These are phyloP conservation scores for Lomentospora prolificans DNA, from an alignment of 2,329 filamentous ascomycete species.

Conservation along the genomic window DNA sequence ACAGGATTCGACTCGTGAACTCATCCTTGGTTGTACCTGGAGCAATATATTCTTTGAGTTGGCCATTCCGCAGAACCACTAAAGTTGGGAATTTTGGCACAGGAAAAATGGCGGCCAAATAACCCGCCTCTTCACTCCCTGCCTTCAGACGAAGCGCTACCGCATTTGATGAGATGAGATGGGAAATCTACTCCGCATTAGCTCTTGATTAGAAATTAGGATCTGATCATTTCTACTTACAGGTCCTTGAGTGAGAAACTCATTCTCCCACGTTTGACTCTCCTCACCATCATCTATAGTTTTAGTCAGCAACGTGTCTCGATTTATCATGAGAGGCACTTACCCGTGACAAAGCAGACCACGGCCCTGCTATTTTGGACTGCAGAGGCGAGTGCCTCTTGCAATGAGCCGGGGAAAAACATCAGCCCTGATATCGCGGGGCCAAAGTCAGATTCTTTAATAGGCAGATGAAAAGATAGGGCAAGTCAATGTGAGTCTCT, in stretches of 20 bases:
- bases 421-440: slow-evolving; percentile 32
- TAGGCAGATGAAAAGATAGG: not conserved
- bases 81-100: slow-evolving; percentile 70
- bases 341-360: slow-evolving; percentile 75
- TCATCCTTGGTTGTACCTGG: slow-evolving; percentile 54
- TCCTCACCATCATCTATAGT: slow-evolving; percentile 55
- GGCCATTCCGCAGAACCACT: slow-evolving; percentile 69
- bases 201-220: not conserved
- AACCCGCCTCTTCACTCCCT: slow-evolving; percentile 71
- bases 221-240: slow-evolving; percentile 27
- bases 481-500: not conserved
- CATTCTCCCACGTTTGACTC: slow-evolving; percentile 63
- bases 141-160: slow-evolving; percentile 61
- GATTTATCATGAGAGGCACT: slow-evolving; percentile 12
- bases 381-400: slow-evolving; percentile 69
- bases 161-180: slow-evolving; percentile 49
- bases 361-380: slow-evolving; percentile 69
- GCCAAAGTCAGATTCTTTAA: not conserved
- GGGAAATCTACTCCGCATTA: slow-evolving; percentile 35
- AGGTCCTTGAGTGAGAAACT: slow-evolving; percentile 49
- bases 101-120: slow-evolving; percentile 73
- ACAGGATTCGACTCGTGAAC: slow-evolving; percentile 41
- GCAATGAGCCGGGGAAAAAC: slow-evolving; percentile 74
- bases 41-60: slow-evolving; percentile 67
- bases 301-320: slow-evolving; percentile 10